These are phyloP conservation scores for Mycena floridula DNA, from an alignment of 768 basidiomycete genomes.

Conservation along the genomic window DNA sequence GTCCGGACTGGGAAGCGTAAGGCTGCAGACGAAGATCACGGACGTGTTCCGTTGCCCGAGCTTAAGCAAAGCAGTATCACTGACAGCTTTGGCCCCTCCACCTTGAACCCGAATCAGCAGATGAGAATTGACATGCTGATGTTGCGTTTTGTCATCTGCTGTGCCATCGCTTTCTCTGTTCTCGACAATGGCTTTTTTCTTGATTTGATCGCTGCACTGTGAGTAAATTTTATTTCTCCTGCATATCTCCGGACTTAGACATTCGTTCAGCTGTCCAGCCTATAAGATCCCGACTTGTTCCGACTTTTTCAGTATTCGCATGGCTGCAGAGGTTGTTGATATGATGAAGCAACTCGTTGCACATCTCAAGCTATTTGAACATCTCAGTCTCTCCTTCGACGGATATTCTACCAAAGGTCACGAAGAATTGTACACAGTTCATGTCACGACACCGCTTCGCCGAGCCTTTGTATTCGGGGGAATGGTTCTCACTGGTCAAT, in stretches of 20 bases:
- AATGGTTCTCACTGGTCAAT: constrained; percentile 2
- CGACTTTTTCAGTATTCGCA: constrained; percentile 4
- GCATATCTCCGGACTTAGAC: neutral
- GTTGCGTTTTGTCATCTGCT: constrained; percentile 7
- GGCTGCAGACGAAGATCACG: neutral
- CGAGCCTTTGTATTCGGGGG: constrained; percentile 2
- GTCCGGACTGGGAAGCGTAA: neutral
- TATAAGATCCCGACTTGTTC: constrained; percentile 5
- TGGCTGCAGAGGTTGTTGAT: constrained; percentile 1
- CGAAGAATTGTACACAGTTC: constrained; percentile 10
- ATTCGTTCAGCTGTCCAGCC: constrained; percentile 1
- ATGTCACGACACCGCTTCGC: constrained; percentile 4
- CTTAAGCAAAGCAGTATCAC: constrained; percentile 2
- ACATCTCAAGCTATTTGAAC: neutral
- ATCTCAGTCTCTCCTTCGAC: constrained; percentile 6
- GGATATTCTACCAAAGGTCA: constrained; percentile 2
- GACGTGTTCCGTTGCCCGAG: neutral
- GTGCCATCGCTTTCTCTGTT: constrained; percentile 5
- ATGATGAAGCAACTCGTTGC: neutral
- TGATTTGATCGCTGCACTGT: constrained; percentile 4
- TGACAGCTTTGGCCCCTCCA: neutral
- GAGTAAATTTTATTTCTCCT: neutral
- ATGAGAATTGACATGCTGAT: constrained; percentile 2
- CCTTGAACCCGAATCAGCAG: constrained; percentile 1
- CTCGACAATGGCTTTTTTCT: constrained; percentile 8